Evolutionary conservation across 192 early-diverging fungal genomes (phyloP).

Genomic region (Linnemannia zychae): DNA sequence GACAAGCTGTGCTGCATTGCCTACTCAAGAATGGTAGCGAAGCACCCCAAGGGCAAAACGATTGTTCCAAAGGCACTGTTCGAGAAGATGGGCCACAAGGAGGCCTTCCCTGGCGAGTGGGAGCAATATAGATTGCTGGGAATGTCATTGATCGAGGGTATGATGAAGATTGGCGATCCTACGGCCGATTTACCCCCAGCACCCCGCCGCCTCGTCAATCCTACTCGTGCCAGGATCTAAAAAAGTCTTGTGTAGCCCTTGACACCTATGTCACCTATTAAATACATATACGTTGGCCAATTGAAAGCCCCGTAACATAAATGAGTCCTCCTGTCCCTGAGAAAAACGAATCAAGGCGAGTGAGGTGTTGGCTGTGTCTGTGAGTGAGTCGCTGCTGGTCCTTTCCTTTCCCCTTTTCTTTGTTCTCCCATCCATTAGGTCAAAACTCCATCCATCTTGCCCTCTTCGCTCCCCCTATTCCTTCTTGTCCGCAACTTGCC

Average conservation of each 20-base stretch:
- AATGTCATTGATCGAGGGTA: conserved; percentile 47
- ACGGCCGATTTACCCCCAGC: conserved; percentile 4
- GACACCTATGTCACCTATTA: too few species aligned
- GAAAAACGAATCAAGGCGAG: neutral
- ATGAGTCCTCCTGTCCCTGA: neutral
- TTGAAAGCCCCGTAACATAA: neutral
- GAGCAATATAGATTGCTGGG: conserved; percentile 52
- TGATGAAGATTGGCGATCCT: conserved; percentile 55
- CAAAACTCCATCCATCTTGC: neutral
- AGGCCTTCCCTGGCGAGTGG: conserved; percentile 50
- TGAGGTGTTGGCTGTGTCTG: neutral
- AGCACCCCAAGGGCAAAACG: conserved; percentile 53
- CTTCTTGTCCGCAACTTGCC: too few species aligned
- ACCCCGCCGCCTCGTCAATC: conserved; percentile 34
- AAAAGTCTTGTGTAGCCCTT: neutral
- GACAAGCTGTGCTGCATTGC: conserved; percentile 53
- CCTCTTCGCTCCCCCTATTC: neutral
- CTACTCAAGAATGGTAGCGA: conserved; percentile 50
- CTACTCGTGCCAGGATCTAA: conserved; percentile 43
- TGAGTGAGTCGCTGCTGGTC: neutral
- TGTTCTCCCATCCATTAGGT: neutral
- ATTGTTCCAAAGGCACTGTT: conserved; percentile 33
- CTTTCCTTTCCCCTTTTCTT: neutral
- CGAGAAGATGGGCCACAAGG: conserved; percentile 41
- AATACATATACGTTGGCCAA: too few species aligned